A percentile compares a stretch with the other conserved stretches of the same genome.
Conservation (phyloP, 768 basidiomycete genomes). For the Collybia nuda region DNA sequence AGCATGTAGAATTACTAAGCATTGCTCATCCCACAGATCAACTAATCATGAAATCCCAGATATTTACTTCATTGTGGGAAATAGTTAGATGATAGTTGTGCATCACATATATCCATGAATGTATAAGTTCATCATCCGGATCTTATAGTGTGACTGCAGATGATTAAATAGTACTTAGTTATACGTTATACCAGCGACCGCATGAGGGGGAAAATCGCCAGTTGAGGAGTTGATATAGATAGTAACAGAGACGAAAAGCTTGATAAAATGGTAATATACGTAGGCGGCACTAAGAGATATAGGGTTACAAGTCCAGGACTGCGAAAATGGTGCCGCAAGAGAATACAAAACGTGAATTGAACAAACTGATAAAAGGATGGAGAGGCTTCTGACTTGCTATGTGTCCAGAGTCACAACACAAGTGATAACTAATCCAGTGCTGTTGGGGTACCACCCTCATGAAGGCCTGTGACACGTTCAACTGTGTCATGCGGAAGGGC, state of each 20-base stretch:
- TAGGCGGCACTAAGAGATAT: slow-evolving; percentile 11
- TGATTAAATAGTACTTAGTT: slow-evolving; percentile 17
- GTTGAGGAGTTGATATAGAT: slow-evolving; percentile 29
- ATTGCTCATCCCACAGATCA: no score
- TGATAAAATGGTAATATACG: slow-evolving; percentile 13
- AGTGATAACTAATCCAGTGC: no score
- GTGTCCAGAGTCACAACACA: no score
- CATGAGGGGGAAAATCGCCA: slow-evolving; percentile 7
- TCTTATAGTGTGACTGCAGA: slow-evolving; percentile 3
- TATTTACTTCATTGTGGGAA: neutral
- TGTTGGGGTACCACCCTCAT: no score
- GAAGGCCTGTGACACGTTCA: neutral
- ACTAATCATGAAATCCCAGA: neutral
- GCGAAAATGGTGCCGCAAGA: slow-evolving; percentile 9
- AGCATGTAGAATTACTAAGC: no score
- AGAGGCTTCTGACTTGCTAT: slow-evolving; percentile 4
- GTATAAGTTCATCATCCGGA: slow-evolving; percentile 7
- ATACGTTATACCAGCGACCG: slow-evolving; percentile 12
- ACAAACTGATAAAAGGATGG: slow-evolving; percentile 7
- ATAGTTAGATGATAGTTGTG: slow-evolving; percentile 1
- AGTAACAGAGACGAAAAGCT: slow-evolving; percentile 29
- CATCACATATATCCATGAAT: slow-evolving; percentile 3
- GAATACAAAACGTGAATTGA: slow-evolving; percentile 2
- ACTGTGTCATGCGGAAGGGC: neutral
- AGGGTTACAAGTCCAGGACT: slow-evolving; percentile 39